These are phyloP conservation scores for Blastobotrys parvus DNA, from an alignment of 805 yeast genomes.

Conservation along the genomic window DNA sequence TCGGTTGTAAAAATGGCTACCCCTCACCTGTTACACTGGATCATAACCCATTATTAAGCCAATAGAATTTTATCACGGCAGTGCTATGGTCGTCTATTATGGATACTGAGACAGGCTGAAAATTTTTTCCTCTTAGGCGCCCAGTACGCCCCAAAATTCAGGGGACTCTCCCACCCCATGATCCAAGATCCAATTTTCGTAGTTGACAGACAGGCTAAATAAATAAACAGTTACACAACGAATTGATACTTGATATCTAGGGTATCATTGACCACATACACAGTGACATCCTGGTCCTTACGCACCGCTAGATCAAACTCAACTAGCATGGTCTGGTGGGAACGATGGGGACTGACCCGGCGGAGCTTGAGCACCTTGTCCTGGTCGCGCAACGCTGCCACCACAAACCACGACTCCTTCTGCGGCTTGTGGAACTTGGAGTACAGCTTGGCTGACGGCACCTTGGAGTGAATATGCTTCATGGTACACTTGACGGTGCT, in stretches of 20 bases:
- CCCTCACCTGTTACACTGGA: too few species aligned
- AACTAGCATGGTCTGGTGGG: slow-evolving; percentile 3
- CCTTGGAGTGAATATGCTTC: slow-evolving; percentile 33
- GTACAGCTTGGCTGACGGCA: neutral
- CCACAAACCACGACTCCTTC: slow-evolving; percentile 86
- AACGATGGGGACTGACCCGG: slow-evolving; percentile 39
- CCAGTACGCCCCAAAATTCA: too few species aligned
- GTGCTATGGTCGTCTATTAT: too few species aligned
- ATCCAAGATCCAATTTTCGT: too few species aligned
- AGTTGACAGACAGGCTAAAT: too few species aligned
- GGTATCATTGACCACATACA: slow-evolving; percentile 17
- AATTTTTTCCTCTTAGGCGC: too few species aligned
- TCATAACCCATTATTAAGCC: too few species aligned
- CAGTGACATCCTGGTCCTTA: neutral
- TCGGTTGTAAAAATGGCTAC: too few species aligned
- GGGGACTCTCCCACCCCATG: too few species aligned
- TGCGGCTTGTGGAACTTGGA: slow-evolving; percentile 71
- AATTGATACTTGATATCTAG: slow-evolving; percentile 13
- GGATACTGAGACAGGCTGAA: too few species aligned
- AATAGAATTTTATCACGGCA: too few species aligned
- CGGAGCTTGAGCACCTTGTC: slow-evolving; percentile 58
- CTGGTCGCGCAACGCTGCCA: slow-evolving; percentile 42
- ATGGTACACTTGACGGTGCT: slow-evolving; percentile 38
- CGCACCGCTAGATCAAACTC: slow-evolving; percentile 5
- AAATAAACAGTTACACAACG: too few species aligned